Conservation (phyloP, 768 basidiomycete species). For the Amanita rimosa region DNA sequence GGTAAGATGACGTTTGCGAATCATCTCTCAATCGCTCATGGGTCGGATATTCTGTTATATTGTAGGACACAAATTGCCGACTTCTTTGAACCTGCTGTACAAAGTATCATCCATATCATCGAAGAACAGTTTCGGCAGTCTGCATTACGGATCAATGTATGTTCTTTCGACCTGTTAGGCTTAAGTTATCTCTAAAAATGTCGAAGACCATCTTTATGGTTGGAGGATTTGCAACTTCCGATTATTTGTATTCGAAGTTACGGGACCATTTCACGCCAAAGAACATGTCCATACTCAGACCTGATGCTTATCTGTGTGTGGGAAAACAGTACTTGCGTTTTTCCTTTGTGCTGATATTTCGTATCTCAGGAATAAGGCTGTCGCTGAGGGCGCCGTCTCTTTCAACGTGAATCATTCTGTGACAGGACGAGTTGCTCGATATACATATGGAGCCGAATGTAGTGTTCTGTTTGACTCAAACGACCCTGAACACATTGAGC, state of each 20-base stretch:
- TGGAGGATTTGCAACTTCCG: slow-evolving; percentile 41
- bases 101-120: slow-evolving; percentile 1
- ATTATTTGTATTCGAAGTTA: slow-evolving; percentile 33
- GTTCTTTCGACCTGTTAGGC: background rate
- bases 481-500: slow-evolving; percentile 7
- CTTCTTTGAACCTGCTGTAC: slow-evolving; percentile 6
- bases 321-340: background rate
- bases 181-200: background rate
- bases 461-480: slow-evolving; percentile 1
- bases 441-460: slow-evolving; percentile 9
- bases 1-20: background rate
- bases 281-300: slow-evolving; percentile 26
- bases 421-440: slow-evolving; percentile 7
- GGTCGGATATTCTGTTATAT: slow-evolving; percentile 5
- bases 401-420: slow-evolving; percentile 15
- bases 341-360: slow-evolving; percentile 5
- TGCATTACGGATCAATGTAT: background rate
- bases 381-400: slow-evolving; percentile 16
- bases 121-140: background rate
- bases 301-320: slow-evolving; percentile 35
- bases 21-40: background rate
- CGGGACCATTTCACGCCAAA: slow-evolving; percentile 21
- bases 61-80: background rate
- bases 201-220: slow-evolving; percentile 33
- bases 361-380: slow-evolving; percentile 14